Conservation (phyloP, 257 asterid species). For the Voacanga thouarsii region DNA sequence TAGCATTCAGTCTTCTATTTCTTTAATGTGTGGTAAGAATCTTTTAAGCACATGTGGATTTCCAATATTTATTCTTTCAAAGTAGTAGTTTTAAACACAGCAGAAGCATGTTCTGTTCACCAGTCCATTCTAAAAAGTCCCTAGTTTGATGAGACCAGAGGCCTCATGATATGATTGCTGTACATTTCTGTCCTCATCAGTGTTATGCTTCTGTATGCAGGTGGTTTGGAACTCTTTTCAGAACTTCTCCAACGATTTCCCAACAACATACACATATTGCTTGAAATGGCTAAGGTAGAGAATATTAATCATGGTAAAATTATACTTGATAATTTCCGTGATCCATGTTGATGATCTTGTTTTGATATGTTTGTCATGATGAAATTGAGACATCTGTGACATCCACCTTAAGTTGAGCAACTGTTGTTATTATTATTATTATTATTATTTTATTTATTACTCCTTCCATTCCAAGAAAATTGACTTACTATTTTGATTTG, state of each 20-base stretch:
- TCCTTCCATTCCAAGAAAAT: too few species aligned
- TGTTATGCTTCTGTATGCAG: constrained; percentile 34
- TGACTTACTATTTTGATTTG: too few species aligned
- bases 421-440: too few species aligned
- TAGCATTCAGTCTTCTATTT: not conserved
- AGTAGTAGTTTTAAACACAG: not conserved
- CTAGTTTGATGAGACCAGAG: not conserved
- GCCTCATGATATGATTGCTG: not conserved
- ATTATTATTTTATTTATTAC: not conserved
- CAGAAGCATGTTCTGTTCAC: not conserved
- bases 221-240: constrained; percentile 81
- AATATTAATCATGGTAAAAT: constrained; percentile 3
- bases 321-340: not conserved
- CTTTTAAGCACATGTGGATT: not conserved
- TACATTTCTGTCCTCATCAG: not conserved
- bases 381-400: not conserved
- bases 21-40: not conserved
- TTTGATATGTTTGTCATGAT: not conserved
- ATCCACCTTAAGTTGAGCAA: not conserved
- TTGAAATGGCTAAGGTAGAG: constrained; percentile 97
- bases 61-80: not conserved
- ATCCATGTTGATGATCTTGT: not conserved
- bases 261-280: constrained; percentile 73
- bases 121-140: not conserved
- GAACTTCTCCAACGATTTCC: constrained; percentile 97